A percentile compares a stretch with the other conserved stretches of the same genome.
Conservation (phyloP, 2,329 filamentous ascomycete species). For the Clonostachys byssicola region DNA sequence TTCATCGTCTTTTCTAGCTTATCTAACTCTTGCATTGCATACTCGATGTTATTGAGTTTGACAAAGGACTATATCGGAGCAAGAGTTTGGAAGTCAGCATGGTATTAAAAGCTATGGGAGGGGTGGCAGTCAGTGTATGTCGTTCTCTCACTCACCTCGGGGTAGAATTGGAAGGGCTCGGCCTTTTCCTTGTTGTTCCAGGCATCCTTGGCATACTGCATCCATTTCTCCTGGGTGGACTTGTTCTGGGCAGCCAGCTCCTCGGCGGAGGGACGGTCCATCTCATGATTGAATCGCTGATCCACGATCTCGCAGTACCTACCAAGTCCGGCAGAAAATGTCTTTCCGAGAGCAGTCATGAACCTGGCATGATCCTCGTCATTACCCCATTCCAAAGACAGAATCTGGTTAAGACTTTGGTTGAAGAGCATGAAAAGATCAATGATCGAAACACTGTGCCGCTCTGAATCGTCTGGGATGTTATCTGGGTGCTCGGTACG, state of each 20-base stretch:
- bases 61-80: conserved; percentile 70
- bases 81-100: conserved; percentile 14
- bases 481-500: conserved; percentile 60
- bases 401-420: conserved; percentile 83
- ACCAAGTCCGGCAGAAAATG: conserved; percentile 76
- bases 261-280: conserved; percentile 87
- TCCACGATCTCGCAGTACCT: conserved; percentile 92
- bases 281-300: conserved; percentile 79
- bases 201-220: conserved; percentile 89
- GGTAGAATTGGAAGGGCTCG: conserved; percentile 94
- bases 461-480: conserved; percentile 69
- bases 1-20: conserved; percentile 86
- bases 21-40: conserved; percentile 87
- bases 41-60: conserved; percentile 97
- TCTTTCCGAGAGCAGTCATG: conserved; percentile 88
- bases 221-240: conserved; percentile 86
- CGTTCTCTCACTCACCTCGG: conserved; percentile 60
- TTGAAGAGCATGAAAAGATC: conserved; percentile 95
- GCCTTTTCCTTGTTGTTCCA: conserved; percentile 90
- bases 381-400: conserved; percentile 86
- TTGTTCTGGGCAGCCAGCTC: conserved; percentile 75
- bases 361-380: conserved; percentile 93
- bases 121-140: conserved; percentile 1
- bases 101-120: neutral
- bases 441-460: conserved; percentile 89